These are phyloP conservation scores for Artemisia argyi DNA, from an alignment of 129 eudicot genomes.

Conservation along the genomic window DNA sequence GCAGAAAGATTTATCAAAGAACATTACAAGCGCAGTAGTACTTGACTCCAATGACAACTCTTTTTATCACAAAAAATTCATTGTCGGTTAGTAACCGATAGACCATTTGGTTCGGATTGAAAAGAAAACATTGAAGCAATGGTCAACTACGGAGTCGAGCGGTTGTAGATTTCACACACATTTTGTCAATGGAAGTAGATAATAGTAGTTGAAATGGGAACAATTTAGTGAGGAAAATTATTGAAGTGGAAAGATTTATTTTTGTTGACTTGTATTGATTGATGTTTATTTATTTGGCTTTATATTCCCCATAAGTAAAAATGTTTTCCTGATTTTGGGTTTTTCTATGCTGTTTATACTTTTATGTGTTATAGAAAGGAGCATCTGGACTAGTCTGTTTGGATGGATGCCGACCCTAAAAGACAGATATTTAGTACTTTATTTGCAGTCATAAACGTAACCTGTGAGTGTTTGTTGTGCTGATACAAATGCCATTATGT, in stretches of 20 bases:
- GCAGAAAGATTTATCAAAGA: conserved; percentile 73
- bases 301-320: conserved; percentile 15
- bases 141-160: background rate
- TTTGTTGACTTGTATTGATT: conserved; percentile 27
- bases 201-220: conserved; percentile 35
- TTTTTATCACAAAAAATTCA: background rate
- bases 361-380: conserved; percentile 23
- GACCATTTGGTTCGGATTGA: conserved; percentile 5
- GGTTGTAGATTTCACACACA: conserved; percentile 28
- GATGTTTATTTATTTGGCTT: conserved; percentile 21
- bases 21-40: conserved; percentile 79
- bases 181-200: conserved; percentile 45
- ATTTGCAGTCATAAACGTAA: conserved; percentile 22
- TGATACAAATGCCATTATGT: conserved; percentile 9
- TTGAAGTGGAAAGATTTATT: conserved; percentile 41
- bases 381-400: conserved; percentile 29
- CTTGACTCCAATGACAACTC: conserved; percentile 13
- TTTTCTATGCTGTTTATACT: conserved; percentile 27
- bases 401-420: conserved; percentile 17
- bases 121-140: background rate
- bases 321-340: conserved; percentile 30
- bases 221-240: conserved; percentile 30
- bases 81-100: conserved; percentile 9
- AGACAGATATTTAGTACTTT: conserved; percentile 22
- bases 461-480: conserved; percentile 20